phyloP scores from a whole-genome alignment of 768 basidiomycete genomes.

The Lepiota venenata region DNA sequence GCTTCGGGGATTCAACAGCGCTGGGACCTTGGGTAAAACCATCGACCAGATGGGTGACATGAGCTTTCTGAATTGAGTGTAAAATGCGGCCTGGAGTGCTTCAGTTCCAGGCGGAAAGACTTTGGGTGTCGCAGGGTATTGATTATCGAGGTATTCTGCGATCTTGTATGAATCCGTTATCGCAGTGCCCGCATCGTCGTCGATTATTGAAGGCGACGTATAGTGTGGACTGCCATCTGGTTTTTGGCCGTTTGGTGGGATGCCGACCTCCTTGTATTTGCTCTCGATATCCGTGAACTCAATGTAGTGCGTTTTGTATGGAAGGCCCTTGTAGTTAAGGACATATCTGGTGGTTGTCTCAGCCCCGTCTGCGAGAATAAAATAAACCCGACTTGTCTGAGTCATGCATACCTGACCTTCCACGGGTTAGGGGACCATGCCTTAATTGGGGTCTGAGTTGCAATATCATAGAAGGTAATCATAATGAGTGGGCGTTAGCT shows the following conservation, averaged over 20 bases:
- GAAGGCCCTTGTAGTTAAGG: constrained; percentile 33
- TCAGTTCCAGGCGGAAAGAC: no score
- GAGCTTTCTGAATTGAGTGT: background rate
- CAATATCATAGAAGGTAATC: constrained; percentile 36
- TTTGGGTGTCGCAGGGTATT: no score
- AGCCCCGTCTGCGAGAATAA: no score
- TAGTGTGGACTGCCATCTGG: constrained; percentile 31
- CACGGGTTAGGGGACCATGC: constrained; percentile 31
- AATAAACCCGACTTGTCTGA: no score
- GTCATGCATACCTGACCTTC: no score
- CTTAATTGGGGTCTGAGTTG: constrained; percentile 17
- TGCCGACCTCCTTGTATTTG: constrained; percentile 31
- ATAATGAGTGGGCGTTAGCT: no score
- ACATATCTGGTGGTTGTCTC: no score
- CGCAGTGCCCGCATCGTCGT: constrained; percentile 34
- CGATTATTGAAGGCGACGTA: constrained; percentile 49
- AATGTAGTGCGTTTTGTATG: constrained; percentile 47
- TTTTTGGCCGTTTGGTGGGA: constrained; percentile 27
- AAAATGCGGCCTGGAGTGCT: no score
- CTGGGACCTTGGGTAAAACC: no score
- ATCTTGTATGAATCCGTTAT: constrained; percentile 43
- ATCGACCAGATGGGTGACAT: constrained; percentile 11
- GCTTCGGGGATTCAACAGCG: no score
- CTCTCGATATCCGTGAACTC: constrained; percentile 47
- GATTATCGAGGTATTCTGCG: no score